Base-by-base conservation (phyloP, 768 basidiomycete species). In the Kwoniella europaea region DNA sequence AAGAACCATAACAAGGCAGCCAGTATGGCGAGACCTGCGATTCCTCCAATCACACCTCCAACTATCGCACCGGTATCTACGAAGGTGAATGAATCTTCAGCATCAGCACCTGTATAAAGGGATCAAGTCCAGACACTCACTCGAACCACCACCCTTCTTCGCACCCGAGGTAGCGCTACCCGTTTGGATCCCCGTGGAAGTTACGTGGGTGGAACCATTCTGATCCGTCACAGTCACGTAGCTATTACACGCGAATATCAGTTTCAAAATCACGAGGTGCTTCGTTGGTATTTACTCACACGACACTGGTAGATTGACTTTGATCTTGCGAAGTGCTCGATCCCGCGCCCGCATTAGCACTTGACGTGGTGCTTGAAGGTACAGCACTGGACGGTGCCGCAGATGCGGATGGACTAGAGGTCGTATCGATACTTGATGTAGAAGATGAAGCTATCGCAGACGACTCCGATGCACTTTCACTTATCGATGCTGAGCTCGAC, bases 1-100 rank as follows among this genome's bases (percentile, higher is more conserved):
- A 79, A 77, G 76, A 82, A 81, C 73, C 76, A 77, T 24, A 79
- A 44, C 9, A 83, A 70, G 0, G 64, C 66, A 22, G 70, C 73
- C 15, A 82, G 65, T 20, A 79, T 43, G 1, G 77, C 71, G 0
- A 79, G 67, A 57, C 72, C 81, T 9, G 68, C 79, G 4, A 83
- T 63, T 43, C 82, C 82, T 12, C 82, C 82, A 5, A 83, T 71
- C n/a, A 82, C 82, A 52, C 79, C 81, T 29, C 82, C 82, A 29
- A 75, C 82, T 55, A 83, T 82, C 0, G 79, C 78, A 29, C 78
- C 78, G 50, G 67, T 65, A 59, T 79, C 75, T 77, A 24, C 42
- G 57, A 27, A 46, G 54, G 60, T 43, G 4, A 20, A 22, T 2
- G 22, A 41, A 18, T 15, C 15, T 59, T 16, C 50, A 54, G 20